A percentile compares a stretch with the other conserved stretches of the same genome.
Evolutionary conservation across 352 stramenopile species (phyloP).

Genomic region (Phytopythium boreale): DNA sequence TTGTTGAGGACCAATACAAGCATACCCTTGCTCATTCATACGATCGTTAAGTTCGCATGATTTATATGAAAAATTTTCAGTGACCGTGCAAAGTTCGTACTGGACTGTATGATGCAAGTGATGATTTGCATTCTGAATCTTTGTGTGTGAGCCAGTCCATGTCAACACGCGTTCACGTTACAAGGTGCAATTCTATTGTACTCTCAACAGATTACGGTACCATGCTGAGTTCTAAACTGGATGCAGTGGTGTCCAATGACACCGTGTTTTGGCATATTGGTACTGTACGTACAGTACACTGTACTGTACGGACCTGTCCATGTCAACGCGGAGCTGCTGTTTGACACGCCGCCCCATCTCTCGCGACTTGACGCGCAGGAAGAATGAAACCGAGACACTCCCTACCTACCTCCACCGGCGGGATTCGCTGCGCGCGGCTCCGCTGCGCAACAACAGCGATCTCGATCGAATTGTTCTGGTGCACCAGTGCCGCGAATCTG

Average conservation of each 20-base stretch:
- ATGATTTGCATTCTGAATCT: neutral
- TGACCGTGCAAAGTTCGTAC: neutral
- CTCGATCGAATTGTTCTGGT: neutral
- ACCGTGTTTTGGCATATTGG: neutral
- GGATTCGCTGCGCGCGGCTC: neutral
- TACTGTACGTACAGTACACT: no score
- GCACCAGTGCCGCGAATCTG: neutral
- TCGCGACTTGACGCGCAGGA: neutral
- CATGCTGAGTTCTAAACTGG: neutral
- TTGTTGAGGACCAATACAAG: no score
- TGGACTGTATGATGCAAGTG: neutral
- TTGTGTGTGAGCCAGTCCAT: neutral
- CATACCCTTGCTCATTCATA: no score
- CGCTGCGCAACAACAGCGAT: neutral
- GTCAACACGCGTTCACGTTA: neutral
- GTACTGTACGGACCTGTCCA: no score
- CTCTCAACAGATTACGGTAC: neutral
- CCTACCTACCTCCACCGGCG: neutral
- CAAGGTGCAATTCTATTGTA: neutral
- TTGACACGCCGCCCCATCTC: constrained; percentile 1
- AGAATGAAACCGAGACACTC: neutral
- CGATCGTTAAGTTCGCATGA: no score
- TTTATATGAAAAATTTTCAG: no score
- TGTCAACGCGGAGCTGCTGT: neutral
- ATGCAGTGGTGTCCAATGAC: neutral